A percentile compares a stretch with the other conserved stretches of the same genome.
Conservation (phyloP, 495 filamentous ascomycete genomes). For the Daldinia decipiens region DNA sequence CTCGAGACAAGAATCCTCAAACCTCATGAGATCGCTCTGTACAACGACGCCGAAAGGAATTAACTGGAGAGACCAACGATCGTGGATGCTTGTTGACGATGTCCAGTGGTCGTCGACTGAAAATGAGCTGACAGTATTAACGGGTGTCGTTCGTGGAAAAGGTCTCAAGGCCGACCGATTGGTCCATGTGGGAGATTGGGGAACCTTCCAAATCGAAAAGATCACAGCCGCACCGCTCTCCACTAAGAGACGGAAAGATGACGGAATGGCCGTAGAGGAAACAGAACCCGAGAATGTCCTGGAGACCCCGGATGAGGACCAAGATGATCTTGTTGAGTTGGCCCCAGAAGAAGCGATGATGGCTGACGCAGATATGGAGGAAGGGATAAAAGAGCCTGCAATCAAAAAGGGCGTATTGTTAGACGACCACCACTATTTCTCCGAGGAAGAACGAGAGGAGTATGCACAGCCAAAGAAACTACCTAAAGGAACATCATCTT, state of each 20-base stretch:
- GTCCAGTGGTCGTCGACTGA: constrained; percentile 72
- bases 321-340: constrained; percentile 82
- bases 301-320: constrained; percentile 75
- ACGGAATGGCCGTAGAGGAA: constrained; percentile 76
- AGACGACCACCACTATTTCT: constrained; percentile 98
- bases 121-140: constrained; percentile 71
- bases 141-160: constrained; percentile 86
- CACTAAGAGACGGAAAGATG: constrained; percentile 65
- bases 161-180: constrained; percentile 89
- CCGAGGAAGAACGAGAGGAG: constrained; percentile 76
- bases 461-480: constrained; percentile 71
- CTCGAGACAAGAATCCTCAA: constrained; percentile 86
- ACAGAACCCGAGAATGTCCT: constrained; percentile 63
- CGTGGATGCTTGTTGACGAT: constrained; percentile 92
- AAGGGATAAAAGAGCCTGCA: constrained; percentile 52
- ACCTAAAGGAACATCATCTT: constrained; percentile 90
- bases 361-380: constrained; percentile 71
- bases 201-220: constrained; percentile 91
- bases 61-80: constrained; percentile 90
- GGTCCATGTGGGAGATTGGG: constrained; percentile 92
- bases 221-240: constrained; percentile 76
- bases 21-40: constrained; percentile 88
- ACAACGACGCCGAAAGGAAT: constrained; percentile 91
- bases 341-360: constrained; percentile 82
- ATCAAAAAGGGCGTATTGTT: constrained; percentile 81